Evolutionary conservation across 257 asterid species (phyloP), one percentile per base, ranked within the genome.

Genomic region (Thymus quinquecostatus): DNA sequence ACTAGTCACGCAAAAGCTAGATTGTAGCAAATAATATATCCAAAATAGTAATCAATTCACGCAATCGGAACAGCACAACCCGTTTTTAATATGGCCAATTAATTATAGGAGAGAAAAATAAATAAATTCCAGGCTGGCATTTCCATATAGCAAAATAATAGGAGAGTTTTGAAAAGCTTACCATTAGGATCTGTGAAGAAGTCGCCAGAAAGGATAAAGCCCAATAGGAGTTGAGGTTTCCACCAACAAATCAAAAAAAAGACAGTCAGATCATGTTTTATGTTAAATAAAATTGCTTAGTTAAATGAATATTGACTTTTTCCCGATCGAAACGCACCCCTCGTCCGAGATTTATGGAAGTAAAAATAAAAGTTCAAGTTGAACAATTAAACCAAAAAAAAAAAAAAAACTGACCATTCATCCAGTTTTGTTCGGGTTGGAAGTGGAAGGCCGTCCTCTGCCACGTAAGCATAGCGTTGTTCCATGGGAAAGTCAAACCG

Each of bases 141-240:
- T 21, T 10, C 7, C 2, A 53, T 53, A 1, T 5, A 47, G 3
- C 3, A 49, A 29, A 2, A 70, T 12, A 56, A 4, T 36, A 30
- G 8, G 28, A 30, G 0, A 0, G 38, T 33, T 11, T 29, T 1
- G 65, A 58, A 57, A 5, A 36, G 78, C 92, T 68, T 75, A 89
- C 96, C 96, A 80, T 89, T 74, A 81, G 96, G 96, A 89, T 89
- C 96, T 89, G 85, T 30, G 81, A 69, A 72, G 84, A 72, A 54
- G 8, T 76, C 82, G 72, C 70, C 69, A 58, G 33, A 21, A 21
- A 74, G 65, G 62, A 58, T 57, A 58, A 64, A 54, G 21, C 21
- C 76, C 80, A 70, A 62, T 51, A 14, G 14, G 14, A 34, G 41
- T 38, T 38, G 41, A 38, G 49, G 2, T 57, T 77, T 58, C 10